Base-by-base conservation (phyloP, 768 basidiomycete species). In the Calocera viscosa region DNA sequence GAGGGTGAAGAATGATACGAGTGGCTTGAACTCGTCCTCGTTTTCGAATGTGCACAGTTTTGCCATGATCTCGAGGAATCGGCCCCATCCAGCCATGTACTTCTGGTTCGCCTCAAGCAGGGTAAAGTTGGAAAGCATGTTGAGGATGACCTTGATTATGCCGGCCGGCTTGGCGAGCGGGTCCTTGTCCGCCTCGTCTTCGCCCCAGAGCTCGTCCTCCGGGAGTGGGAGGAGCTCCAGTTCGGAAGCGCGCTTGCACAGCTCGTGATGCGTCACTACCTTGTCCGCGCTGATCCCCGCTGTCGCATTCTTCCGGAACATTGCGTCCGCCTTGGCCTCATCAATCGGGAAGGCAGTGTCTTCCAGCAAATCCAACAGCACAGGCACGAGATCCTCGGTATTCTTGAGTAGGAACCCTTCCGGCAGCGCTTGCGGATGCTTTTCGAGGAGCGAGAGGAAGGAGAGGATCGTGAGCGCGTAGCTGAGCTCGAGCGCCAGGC, bases 401-500 rank as follows among this genome's bases (percentile, higher is more conserved):
- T 89, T 85, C 17, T 77, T 75, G 26, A 96, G 84, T 1, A 88
- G 87, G 74, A 94, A 91, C 12, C 88, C 90, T 1, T 77, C 77
- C 2, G 73, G 73, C 34, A 69, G 70, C 17, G 81, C 80, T 16
- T 81, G 81, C n/a, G 81, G 80, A 67, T 82, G 83, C 11, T 84
- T 86, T 32, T 84, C 84, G 84, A 91, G 86, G 1, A 87, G 86
- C 14, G 89, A 88, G 67, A 96, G 78, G 73, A 95, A 78, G 2
- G 87, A 87, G 70, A 97, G 80, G 2, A 91, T 90, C 24, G 93
- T 92, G 70, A 99, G 78, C 2, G 90, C 91, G 74, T 94, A 98
- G 2, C 93, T 88, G 65, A 94, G 78, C 75, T 99, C 95, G 53
- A 84, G 81, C 10, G 86, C 82, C 43, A 97, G 77, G 38, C 94